phyloP scores from a whole-genome alignment of 768 basidiomycete genomes.

The Asterophora parasitica region DNA sequence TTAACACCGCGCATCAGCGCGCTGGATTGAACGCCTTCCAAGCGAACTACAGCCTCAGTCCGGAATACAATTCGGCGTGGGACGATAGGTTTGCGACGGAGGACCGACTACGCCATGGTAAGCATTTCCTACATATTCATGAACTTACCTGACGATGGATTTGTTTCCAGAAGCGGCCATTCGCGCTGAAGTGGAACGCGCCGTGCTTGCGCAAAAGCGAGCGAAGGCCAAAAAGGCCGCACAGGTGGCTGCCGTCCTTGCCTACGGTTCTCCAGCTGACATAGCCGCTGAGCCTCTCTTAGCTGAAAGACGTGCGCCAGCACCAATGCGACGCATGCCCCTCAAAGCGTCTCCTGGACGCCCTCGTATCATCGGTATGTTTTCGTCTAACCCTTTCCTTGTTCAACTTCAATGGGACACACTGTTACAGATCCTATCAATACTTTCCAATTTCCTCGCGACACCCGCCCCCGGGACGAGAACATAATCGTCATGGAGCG shows the following conservation, averaged over 20 bases:
- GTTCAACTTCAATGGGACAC: too few species aligned
- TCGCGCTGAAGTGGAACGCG: slow-evolving; percentile 8
- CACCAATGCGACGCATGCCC: neutral
- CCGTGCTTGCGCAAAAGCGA: slow-evolving; percentile 5
- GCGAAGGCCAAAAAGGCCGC: slow-evolving; percentile 5
- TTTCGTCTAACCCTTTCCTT: neutral
- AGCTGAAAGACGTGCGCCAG: neutral
- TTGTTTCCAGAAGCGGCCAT: slow-evolving; percentile 6
- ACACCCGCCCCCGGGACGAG: neutral
- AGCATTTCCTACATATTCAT: neutral
- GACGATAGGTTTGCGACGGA: slow-evolving; percentile 5
- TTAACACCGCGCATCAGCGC: neutral
- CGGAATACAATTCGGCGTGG: slow-evolving; percentile 6
- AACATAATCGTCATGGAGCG: neutral
- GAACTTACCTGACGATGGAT: too few species aligned
- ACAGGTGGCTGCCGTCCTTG: neutral
- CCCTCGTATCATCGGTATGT: neutral
- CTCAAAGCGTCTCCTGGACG: neutral
- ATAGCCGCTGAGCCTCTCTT: neutral
- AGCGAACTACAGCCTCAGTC: neutral
- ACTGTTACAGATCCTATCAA: neutral
- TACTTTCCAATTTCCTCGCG: neutral
- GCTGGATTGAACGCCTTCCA: neutral
- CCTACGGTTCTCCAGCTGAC: neutral
- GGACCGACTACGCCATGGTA: slow-evolving; percentile 6